Percentiles rank a stretch among this genome's conserved stretches.
These are phyloP conservation scores for Erodium maritimum DNA, from an alignment of 345 rosid genomes.

Conservation along the genomic window DNA sequence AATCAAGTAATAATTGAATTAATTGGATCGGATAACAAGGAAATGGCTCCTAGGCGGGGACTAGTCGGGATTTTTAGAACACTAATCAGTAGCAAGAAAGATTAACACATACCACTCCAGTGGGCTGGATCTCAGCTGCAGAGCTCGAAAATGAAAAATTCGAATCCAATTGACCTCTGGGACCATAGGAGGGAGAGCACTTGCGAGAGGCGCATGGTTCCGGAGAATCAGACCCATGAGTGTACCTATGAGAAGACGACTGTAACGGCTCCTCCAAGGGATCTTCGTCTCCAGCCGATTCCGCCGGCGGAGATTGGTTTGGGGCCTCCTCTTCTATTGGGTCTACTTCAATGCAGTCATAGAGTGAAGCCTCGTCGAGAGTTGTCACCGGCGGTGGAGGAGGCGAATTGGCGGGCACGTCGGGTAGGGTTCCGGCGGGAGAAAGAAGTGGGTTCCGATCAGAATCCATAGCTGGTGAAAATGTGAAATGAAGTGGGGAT, in stretches of 20 bases:
- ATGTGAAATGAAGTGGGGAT: no score
- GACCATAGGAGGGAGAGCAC: no score
- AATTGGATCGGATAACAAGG: no score
- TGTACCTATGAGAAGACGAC: background rate
- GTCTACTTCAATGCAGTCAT: background rate
- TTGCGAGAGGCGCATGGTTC: background rate
- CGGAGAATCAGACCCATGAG: background rate
- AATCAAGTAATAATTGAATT: no score
- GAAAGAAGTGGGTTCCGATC: no score
- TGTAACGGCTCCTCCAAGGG: background rate
- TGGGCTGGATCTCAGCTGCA: background rate
- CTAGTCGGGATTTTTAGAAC: background rate
- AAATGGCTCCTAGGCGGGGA: no score
- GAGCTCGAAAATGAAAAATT: background rate
- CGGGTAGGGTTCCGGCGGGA: no score
- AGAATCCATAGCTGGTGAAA: no score
- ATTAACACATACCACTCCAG: conserved; percentile 15
- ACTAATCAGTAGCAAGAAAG: background rate
- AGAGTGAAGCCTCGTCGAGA: background rate
- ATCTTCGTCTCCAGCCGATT: background rate
- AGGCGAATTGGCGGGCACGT: no score
- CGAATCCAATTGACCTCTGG: background rate
- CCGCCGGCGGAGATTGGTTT: background rate
- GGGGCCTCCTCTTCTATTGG: no score
- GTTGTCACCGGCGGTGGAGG: background rate